phyloP scores from a whole-genome alignment of 495 filamentous ascomycete species.

The Letharia lupina region DNA sequence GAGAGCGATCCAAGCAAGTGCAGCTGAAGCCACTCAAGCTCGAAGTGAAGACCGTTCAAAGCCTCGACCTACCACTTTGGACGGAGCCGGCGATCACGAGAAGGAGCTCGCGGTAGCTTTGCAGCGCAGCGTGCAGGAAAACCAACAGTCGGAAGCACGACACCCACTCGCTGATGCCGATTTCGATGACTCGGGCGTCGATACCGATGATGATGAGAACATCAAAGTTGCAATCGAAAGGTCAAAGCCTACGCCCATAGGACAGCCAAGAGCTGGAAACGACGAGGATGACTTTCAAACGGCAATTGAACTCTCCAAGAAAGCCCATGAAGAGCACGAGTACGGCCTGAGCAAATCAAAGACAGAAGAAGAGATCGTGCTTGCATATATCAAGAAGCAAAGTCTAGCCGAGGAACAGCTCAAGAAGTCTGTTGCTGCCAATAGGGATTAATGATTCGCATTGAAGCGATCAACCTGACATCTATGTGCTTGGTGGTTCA shows the following conservation, averaged over 20 bases:
- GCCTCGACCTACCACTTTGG: conserved; percentile 1
- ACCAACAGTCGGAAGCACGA: not conserved
- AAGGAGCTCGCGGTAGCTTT: conserved; percentile 23
- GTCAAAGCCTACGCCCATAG: conserved; percentile 26
- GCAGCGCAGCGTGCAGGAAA: conserved; percentile 16
- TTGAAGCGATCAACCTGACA: not conserved
- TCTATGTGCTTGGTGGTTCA: too few species aligned
- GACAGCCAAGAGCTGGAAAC: conserved; percentile 24
- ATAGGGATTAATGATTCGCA: not conserved
- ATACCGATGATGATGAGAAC: conserved; percentile 36
- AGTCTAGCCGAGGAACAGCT: conserved; percentile 54
- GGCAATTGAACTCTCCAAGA: conserved; percentile 41
- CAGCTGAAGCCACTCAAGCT: conserved; percentile 31
- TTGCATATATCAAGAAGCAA: conserved; percentile 72
- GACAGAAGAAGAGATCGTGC: conserved; percentile 62
- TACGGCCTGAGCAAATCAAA: conserved; percentile 35
- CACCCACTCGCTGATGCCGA: conserved; percentile 20
- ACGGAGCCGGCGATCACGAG: conserved; percentile 21
- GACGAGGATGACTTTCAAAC: conserved; percentile 40
- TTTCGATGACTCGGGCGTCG: conserved; percentile 28
- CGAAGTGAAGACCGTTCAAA: conserved; percentile 27
- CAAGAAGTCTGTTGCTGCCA: conserved; percentile 8
- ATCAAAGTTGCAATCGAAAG: conserved; percentile 31
- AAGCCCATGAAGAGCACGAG: conserved; percentile 27
- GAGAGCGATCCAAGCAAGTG: conserved; percentile 27